A percentile compares a stretch with the other conserved stretches of the same genome.
phyloP scores from a whole-genome alignment of 768 basidiomycete species.

The Mycena galopus region DNA sequence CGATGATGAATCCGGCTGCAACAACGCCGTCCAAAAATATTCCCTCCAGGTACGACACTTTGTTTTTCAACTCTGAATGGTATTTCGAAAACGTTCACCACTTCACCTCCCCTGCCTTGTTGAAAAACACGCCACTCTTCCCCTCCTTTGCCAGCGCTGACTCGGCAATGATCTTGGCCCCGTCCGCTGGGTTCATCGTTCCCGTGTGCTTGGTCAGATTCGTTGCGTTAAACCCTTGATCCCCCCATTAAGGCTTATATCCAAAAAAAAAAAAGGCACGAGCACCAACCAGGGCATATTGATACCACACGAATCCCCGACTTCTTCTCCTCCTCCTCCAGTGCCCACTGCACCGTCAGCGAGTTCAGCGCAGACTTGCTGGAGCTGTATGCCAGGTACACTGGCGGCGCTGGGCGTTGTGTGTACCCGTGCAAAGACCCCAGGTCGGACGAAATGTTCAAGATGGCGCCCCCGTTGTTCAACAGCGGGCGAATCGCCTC shows the following conservation, averaged over 20 bases:
- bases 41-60: no score
- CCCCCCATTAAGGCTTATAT: no score
- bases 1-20: no score
- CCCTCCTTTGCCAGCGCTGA: not conserved
- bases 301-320: slow-evolving; percentile 15
- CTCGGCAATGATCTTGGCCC: slow-evolving; percentile 16
- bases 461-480: not conserved
- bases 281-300: slow-evolving; percentile 6
- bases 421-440: not conserved
- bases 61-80: no score
- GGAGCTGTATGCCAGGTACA: slow-evolving; percentile 4
- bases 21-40: no score
- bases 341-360: slow-evolving; percentile 25
- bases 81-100: no score
- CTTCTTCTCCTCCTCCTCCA: slow-evolving; percentile 20
- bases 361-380: slow-evolving; percentile 30
- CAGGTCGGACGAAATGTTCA: slow-evolving; percentile 23
- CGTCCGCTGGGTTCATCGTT: slow-evolving; percentile 7
- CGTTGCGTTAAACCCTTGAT: not conserved
- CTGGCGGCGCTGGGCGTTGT: not conserved
- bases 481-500: slow-evolving; percentile 13
- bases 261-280: no score
- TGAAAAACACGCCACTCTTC: slow-evolving; percentile 2
- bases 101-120: slow-evolving; percentile 5
- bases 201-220: not conserved